These are phyloP conservation scores for Pleomassaria siparia DNA, from an alignment of 2,329 filamentous ascomycete species.

Conservation along the genomic window DNA sequence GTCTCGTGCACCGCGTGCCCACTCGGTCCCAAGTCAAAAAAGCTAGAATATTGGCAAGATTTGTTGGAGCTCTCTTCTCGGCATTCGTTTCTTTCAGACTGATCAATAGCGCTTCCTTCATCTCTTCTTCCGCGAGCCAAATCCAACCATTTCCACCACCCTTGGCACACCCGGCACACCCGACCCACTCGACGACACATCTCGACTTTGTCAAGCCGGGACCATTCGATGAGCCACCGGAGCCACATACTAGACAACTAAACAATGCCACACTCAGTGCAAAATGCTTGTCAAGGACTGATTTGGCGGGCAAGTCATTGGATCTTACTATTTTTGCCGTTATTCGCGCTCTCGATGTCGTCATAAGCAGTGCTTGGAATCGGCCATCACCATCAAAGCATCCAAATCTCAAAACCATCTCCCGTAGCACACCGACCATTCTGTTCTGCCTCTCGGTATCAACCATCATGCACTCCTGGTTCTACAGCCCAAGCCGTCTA, in stretches of 20 bases:
- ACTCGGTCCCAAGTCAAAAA: neutral
- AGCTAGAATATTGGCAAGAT: constrained; percentile 31
- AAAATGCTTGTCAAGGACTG: constrained; percentile 13
- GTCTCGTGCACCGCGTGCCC: constrained; percentile 15
- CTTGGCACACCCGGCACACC: no score
- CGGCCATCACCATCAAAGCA: constrained; percentile 51
- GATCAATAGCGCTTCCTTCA: constrained; percentile 46
- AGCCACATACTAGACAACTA: constrained; percentile 9
- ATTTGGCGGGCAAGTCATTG: constrained; percentile 70
- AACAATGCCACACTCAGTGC: constrained; percentile 8
- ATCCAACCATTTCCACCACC: constrained; percentile 1
- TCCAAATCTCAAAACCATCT: constrained; percentile 15
- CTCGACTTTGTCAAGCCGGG: constrained; percentile 17
- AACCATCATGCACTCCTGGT: constrained; percentile 87
- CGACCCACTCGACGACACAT: no score
- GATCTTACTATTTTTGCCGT: constrained; percentile 80
- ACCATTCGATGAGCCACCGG: constrained; percentile 30
- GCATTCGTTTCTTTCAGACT: constrained; percentile 53
- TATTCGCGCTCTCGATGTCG: constrained; percentile 70
- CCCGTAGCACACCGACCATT: constrained; percentile 61
- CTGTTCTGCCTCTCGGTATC: constrained; percentile 73
- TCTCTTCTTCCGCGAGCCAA: constrained; percentile 6
- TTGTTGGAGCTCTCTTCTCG: constrained; percentile 50
- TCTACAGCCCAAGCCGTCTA: constrained; percentile 71
- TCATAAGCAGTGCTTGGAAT: constrained; percentile 50